Percentiles rank a stretch among this genome's conserved stretches.
Evolutionary conservation across 2,329 filamentous ascomycete genomes (phyloP).

Genomic region (Pseudopyricularia javanii): DNA sequence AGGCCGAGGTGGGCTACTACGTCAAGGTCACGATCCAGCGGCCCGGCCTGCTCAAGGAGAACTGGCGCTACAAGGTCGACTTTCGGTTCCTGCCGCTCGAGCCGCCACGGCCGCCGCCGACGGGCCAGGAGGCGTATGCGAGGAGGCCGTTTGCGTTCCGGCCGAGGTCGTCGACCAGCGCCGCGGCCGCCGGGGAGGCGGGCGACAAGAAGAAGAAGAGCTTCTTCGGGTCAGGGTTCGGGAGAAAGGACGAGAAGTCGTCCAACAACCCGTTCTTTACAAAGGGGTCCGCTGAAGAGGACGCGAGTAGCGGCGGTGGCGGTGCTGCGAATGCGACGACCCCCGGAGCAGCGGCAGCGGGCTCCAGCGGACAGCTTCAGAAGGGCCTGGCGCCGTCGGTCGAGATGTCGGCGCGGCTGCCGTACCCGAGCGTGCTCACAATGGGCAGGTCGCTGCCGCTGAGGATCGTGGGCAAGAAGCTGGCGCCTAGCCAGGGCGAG

Average conservation of each 20-base stretch:
- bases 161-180: conserved; percentile 21
- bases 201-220: conserved; percentile 46
- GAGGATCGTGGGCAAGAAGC: conserved; percentile 65
- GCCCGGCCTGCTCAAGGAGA: conserved; percentile 84
- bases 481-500: conserved; percentile 50
- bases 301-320: conserved; percentile 6
- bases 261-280: background rate
- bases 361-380: conserved; percentile 5
- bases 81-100: conserved; percentile 92
- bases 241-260: background rate
- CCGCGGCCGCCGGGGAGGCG: conserved; percentile 10
- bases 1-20: conserved; percentile 88
- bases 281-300: background rate
- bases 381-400: conserved; percentile 50
- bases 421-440: conserved; percentile 77
- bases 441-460: conserved; percentile 80
- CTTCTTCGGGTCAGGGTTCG: conserved; percentile 38
- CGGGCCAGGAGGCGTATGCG: conserved; percentile 73
- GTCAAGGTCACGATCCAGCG: conserved; percentile 89
- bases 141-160: conserved; percentile 53
- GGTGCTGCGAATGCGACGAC: background rate
- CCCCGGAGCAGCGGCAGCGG: conserved; percentile 7
- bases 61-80: conserved; percentile 55
- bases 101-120: conserved; percentile 57
- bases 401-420: conserved; percentile 67